Evolutionary conservation across 345 rosid genomes (phyloP).

Genomic region (Dipteronia sinensis): DNA sequence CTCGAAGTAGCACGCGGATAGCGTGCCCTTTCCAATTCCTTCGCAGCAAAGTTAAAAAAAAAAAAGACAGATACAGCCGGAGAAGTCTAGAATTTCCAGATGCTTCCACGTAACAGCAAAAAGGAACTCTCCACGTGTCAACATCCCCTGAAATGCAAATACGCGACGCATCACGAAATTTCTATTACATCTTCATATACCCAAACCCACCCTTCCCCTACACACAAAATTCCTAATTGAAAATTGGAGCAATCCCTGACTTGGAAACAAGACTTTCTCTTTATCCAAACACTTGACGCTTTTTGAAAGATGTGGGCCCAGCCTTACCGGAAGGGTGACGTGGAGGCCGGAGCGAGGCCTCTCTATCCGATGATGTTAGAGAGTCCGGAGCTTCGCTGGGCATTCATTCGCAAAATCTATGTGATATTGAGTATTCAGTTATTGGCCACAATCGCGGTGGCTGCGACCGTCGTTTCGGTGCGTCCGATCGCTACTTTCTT

Average conservation of each 20-base stretch:
- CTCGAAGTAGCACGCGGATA: too few relatives aligned
- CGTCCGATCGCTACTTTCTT: constrained; percentile 74
- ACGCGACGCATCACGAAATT: constrained; percentile 29
- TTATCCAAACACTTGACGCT: neutral
- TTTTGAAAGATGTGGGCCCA: constrained; percentile 52
- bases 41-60: neutral
- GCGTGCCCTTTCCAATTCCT: neutral
- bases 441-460: constrained; percentile 78
- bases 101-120: constrained; percentile 10
- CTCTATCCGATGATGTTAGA: constrained; percentile 90
- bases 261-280: neutral
- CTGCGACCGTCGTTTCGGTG: constrained; percentile 60
- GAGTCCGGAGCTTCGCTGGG: constrained; percentile 87
- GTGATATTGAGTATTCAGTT: constrained; percentile 71
- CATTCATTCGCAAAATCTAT: constrained; percentile 86
- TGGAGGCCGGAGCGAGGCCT: constrained; percentile 71
- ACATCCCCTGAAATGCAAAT: neutral
- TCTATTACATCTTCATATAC: neutral
- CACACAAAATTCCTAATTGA: neutral
- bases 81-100: constrained; percentile 10
- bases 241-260: neutral
- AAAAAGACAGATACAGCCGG: neutral
- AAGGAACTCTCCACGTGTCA: too few relatives aligned
- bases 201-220: neutral
- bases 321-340: constrained; percentile 50